A percentile compares a stretch with the other conserved stretches of the same genome.
These are phyloP conservation scores for Cyclostephanos tholiformis DNA, from an alignment of 108 stramenopile genomes.

Conservation along the genomic window DNA sequence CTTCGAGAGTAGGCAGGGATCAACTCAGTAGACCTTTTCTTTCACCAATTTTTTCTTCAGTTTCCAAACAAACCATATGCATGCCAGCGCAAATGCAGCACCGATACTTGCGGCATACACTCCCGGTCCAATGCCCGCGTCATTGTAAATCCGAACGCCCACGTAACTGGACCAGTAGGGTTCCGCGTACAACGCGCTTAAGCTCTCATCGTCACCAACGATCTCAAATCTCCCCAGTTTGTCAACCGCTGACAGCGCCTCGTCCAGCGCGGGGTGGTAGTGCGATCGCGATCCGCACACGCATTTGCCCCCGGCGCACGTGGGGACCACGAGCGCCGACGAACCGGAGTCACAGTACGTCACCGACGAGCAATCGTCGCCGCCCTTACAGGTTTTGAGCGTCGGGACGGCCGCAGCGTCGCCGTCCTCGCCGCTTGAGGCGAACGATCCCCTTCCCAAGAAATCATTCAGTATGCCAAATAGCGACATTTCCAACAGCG, in stretches of 20 bases:
- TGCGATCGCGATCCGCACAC: slow-evolving; percentile 77
- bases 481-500: slow-evolving; percentile 65
- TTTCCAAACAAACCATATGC: slow-evolving; percentile 47
- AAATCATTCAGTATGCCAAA: slow-evolving; percentile 75
- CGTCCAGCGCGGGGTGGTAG: slow-evolving; percentile 81
- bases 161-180: slow-evolving; percentile 78
- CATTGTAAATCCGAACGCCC: slow-evolving; percentile 68
- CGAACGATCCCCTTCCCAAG: slow-evolving; percentile 62
- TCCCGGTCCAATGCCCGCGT: slow-evolving; percentile 53
- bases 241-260: slow-evolving; percentile 63
- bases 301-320: slow-evolving; percentile 62
- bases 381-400: slow-evolving; percentile 49
- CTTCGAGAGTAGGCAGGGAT: too few species aligned
- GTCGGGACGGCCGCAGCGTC: not conserved
- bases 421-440: slow-evolving; percentile 20
- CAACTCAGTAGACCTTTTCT: slow-evolving; percentile 70
- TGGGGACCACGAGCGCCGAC: slow-evolving; percentile 51
- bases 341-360: slow-evolving; percentile 54
- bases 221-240: slow-evolving; percentile 72
- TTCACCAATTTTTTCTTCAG: slow-evolving; percentile 71
- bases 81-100: slow-evolving; percentile 28
- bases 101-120: slow-evolving; percentile 58
- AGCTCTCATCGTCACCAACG: slow-evolving; percentile 58
- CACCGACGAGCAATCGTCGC: slow-evolving; percentile 66
- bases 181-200: slow-evolving; percentile 80